Percentiles rank a stretch among this genome's conserved stretches.
phyloP scores from a whole-genome alignment of 139 green algal genomes.

The Chlorella ohadii region DNA sequence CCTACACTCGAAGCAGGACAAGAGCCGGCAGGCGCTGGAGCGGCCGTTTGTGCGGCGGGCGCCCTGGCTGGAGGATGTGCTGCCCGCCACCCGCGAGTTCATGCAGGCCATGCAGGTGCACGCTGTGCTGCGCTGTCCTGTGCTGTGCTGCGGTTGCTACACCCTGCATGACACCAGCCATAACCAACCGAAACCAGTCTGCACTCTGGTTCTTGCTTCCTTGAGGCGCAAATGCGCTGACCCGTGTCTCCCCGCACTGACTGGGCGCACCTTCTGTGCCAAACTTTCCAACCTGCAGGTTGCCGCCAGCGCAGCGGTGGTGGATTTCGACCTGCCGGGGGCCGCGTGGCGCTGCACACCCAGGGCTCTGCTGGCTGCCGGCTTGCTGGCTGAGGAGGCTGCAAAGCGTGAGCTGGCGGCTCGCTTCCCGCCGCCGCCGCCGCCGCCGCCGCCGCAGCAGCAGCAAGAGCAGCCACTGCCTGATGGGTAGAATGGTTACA shows the following conservation, averaged over 20 bases:
- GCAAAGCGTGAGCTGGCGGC: slow-evolving; percentile 11
- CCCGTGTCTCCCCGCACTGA: no score
- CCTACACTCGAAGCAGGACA: no score
- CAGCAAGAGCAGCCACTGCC: neutral
- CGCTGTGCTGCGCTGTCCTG: neutral
- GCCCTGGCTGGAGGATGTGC: slow-evolving; percentile 24
- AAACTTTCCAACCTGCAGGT: neutral
- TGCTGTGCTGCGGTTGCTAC: neutral
- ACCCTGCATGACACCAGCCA: no score
- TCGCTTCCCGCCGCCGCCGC: neutral
- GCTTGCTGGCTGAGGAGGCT: slow-evolving; percentile 33
- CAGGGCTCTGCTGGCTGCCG: slow-evolving; percentile 38
- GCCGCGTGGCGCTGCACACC: slow-evolving; percentile 17
- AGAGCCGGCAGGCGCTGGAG: neutral
- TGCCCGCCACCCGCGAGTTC: slow-evolving; percentile 24
- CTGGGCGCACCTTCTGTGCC: no score
- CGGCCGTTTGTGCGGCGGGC: slow-evolving; percentile 2
- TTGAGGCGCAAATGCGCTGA: no score
- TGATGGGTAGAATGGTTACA: no score
- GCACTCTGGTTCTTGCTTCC: no score
- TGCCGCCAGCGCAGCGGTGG: slow-evolving; percentile 9
- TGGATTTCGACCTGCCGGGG: slow-evolving; percentile 15
- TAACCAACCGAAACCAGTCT: no score
- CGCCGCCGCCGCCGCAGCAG: neutral
- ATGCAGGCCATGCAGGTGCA: slow-evolving; percentile 25